phyloP scores from a whole-genome alignment of 352 stramenopile species.

The Phytophthora hibernalis region DNA sequence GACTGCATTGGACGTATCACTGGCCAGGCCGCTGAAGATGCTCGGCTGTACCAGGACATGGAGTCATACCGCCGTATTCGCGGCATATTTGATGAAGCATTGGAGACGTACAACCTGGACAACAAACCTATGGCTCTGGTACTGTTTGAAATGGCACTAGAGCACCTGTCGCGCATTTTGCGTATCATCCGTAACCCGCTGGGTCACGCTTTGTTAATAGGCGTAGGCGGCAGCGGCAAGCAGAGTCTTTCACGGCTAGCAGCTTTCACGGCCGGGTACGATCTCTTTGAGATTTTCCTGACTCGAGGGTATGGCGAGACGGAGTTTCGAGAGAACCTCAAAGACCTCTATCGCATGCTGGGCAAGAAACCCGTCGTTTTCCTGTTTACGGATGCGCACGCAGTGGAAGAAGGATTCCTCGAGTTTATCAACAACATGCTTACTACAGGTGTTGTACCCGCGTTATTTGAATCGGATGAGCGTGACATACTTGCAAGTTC shows the following conservation, averaged over 20 bases:
- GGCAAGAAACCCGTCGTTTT: slow-evolving; percentile 93
- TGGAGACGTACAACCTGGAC: slow-evolving; percentile 95
- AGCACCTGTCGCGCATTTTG: slow-evolving; percentile 93
- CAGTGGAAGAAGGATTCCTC: slow-evolving; percentile 96
- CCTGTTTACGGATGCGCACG: slow-evolving; percentile 96
- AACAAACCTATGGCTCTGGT: slow-evolving; percentile 96
- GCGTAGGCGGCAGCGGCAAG: slow-evolving; percentile 94
- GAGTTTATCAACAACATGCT: slow-evolving; percentile 99
- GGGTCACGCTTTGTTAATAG: slow-evolving; percentile 94
- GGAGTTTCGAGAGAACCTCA: slow-evolving; percentile 95
- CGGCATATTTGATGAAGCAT: slow-evolving; percentile 93
- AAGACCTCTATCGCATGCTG: slow-evolving; percentile 93
- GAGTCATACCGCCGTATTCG: slow-evolving; percentile 91
- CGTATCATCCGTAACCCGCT: slow-evolving; percentile 93
- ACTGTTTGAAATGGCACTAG: slow-evolving; percentile 96
- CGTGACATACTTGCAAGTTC: slow-evolving; percentile 84
- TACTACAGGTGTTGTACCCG: slow-evolving; percentile 94
- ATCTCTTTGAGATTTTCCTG: slow-evolving; percentile 95
- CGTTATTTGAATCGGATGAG: slow-evolving; percentile 94
- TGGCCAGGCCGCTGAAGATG: slow-evolving; percentile 71
- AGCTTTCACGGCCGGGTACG: slow-evolving; percentile 93
- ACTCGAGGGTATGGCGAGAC: slow-evolving; percentile 93
- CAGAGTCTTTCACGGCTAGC: slow-evolving; percentile 93
- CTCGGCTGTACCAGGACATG: slow-evolving; percentile 94
- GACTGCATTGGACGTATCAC: slow-evolving; percentile 85